phyloP scores from a whole-genome alignment of 345 rosid genomes.

The rapeseed (Brassica napus) region DNA sequence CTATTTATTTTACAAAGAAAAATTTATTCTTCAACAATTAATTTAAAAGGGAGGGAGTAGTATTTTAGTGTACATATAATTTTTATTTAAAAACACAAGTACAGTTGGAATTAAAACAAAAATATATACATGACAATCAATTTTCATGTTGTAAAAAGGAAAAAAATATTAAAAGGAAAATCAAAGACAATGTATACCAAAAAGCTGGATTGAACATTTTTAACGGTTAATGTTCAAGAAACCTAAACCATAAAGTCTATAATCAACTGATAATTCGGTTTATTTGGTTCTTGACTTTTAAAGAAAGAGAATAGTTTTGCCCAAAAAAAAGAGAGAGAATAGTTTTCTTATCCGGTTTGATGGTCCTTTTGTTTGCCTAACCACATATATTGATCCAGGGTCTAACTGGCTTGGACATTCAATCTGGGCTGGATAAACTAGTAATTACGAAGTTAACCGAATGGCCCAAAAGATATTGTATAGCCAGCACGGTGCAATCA shows the following conservation, averaged over 20 bases:
- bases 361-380: background rate
- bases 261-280: background rate
- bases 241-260: background rate
- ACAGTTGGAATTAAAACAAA: no score
- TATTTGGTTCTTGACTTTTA: background rate
- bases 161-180: no score
- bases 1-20: no score
- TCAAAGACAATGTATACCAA: no score
- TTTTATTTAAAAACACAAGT: no score
- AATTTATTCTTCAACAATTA: no score
- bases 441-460: background rate
- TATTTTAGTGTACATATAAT: no score
- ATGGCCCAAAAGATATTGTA: background rate
- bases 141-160: no score
- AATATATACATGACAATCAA: no score
- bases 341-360: background rate
- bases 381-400: background rate
- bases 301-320: background rate
- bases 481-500: background rate
- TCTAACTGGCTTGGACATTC: background rate
- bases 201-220: background rate
- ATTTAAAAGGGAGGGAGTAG: no score
- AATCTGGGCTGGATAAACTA: background rate
- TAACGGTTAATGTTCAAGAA: background rate
- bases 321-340: background rate